Conservation (phyloP, 2,329 filamentous ascomycete species). For the Helotiales sp. region DNA sequence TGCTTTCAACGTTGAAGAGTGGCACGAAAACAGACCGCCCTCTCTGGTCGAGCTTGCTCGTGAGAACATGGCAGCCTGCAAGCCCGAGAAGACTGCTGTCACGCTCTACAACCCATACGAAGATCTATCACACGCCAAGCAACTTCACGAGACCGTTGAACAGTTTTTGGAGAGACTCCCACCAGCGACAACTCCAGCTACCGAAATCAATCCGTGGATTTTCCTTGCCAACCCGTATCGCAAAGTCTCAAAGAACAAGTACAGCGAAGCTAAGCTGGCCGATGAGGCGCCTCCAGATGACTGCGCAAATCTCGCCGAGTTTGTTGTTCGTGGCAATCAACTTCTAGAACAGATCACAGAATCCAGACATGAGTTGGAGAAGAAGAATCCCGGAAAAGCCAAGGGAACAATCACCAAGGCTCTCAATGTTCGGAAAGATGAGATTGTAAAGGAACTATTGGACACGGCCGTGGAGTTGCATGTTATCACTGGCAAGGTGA, state of each 20-base stretch:
- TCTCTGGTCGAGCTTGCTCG: conserved; percentile 45
- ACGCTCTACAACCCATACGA: conserved; percentile 63
- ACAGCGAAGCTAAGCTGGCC: conserved; percentile 39
- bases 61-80: conserved; percentile 27
- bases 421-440: conserved; percentile 45
- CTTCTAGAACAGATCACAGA: conserved; percentile 44
- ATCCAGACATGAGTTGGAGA: conserved; percentile 54
- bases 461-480: conserved; percentile 62
- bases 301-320: conserved; percentile 29
- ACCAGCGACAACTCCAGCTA: conserved; percentile 61
- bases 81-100: conserved; percentile 16
- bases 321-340: conserved; percentile 30
- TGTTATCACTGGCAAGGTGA: conserved; percentile 70
- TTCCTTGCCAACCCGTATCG: conserved; percentile 69
- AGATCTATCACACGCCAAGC: conserved; percentile 59
- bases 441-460: conserved; percentile 60
- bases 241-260: conserved; percentile 22
- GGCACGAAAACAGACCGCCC: conserved; percentile 50
- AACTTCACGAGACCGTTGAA: conserved; percentile 65
- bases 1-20: conserved; percentile 56
- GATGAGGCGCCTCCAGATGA: conserved; percentile 37
- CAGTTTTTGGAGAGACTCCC: conserved; percentile 72
- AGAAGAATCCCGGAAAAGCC: conserved; percentile 44
- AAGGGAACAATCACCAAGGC: conserved; percentile 31
- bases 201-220: conserved; percentile 67